phyloP scores from a whole-genome alignment of 192 early-diverging fungal species.

The Coemansia erecta region DNA sequence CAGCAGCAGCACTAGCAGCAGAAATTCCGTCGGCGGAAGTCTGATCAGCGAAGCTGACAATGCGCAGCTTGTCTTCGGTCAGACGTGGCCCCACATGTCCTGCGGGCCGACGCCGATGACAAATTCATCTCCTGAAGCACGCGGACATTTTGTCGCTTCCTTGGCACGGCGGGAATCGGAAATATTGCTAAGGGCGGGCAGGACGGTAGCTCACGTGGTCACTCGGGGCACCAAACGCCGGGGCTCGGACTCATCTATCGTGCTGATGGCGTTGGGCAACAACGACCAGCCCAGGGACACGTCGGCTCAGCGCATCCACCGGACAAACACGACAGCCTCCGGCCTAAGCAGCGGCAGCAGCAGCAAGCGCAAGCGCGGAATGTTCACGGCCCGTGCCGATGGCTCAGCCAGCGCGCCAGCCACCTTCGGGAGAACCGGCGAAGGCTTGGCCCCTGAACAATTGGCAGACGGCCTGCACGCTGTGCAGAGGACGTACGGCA shows the following conservation, averaged over 20 bases:
- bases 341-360: no score
- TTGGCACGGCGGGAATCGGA: slow-evolving; percentile 12
- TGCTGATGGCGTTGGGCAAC: slow-evolving; percentile 27
- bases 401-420: slow-evolving; percentile 2
- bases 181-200: background rate
- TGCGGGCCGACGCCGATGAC: slow-evolving; percentile 9
- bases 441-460: slow-evolving; percentile 8
- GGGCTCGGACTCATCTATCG: slow-evolving; percentile 42
- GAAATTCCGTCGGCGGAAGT: background rate
- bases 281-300: background rate
- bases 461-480: background rate
- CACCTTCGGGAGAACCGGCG: slow-evolving; percentile 6
- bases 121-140: background rate
- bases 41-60: background rate
- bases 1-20: slow-evolving; percentile 7
- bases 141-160: background rate
- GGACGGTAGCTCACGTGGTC: slow-evolving; percentile 3
- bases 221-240: slow-evolving; percentile 44
- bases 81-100: slow-evolving; percentile 11
- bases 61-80: background rate
- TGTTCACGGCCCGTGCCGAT: background rate
- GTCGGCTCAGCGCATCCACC: background rate
- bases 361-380: slow-evolving; percentile 10
- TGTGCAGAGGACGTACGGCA: slow-evolving; percentile 2
- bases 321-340: no score